These are phyloP conservation scores for Trichoderma endophyticum DNA, from an alignment of 2,329 filamentous ascomycete species.

Conservation along the genomic window DNA sequence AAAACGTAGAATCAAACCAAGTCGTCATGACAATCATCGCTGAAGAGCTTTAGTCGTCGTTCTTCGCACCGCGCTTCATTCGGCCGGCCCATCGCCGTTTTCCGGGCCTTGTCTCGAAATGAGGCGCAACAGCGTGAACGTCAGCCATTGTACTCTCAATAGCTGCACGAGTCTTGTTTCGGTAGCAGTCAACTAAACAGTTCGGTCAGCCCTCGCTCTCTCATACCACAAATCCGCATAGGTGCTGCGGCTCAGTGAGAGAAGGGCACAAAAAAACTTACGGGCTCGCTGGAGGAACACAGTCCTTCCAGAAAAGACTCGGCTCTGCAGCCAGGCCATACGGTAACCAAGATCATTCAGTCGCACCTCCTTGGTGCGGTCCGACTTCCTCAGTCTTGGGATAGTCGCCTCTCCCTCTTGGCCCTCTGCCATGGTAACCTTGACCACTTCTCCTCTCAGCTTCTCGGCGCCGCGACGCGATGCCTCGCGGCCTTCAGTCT, in stretches of 20 bases:
- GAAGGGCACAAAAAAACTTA: constrained; percentile 52
- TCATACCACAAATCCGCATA: neutral
- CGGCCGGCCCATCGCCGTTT: constrained; percentile 72
- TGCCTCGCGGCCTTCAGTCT: constrained; percentile 47
- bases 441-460: constrained; percentile 44
- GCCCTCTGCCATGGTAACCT: constrained; percentile 66
- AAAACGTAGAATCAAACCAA: neutral
- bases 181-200: constrained; percentile 79
- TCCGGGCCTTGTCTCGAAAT: constrained; percentile 85
- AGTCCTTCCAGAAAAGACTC: constrained; percentile 81
- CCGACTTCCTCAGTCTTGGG: constrained; percentile 66
- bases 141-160: constrained; percentile 79
- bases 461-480: constrained; percentile 36
- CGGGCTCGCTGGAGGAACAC: constrained; percentile 87
- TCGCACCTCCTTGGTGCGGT: constrained; percentile 78
- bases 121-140: constrained; percentile 67
- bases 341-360: constrained; percentile 91
- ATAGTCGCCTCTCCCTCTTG: constrained; percentile 69
- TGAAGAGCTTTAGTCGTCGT: constrained; percentile 27
- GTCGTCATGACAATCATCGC: neutral
- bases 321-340: constrained; percentile 94
- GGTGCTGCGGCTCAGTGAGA: no score
- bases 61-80: constrained; percentile 38
- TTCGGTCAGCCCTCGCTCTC: neutral
- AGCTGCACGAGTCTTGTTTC: constrained; percentile 82